Percentiles rank a stretch among this genome's conserved stretches.
These are phyloP conservation scores for Trebouxiophyceae sp. DNA, from an alignment of 163 green algal species.

Conservation along the genomic window DNA sequence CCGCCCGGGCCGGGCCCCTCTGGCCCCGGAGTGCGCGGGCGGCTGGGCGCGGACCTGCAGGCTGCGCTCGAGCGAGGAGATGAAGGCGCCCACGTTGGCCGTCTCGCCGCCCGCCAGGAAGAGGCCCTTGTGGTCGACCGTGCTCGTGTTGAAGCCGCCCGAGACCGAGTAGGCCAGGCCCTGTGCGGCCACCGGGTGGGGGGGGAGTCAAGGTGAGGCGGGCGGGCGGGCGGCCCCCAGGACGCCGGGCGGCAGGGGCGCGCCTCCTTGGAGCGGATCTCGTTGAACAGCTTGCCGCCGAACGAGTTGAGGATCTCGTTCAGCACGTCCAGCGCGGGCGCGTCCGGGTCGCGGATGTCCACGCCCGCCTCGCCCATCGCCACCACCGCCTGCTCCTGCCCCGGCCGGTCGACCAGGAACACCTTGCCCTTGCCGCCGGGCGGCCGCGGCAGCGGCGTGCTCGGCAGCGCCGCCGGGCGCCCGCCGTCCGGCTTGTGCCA, in stretches of 20 bases:
- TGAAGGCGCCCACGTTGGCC: conserved; percentile 38
- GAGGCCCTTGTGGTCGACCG: conserved; percentile 59
- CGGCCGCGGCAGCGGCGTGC: conserved; percentile 27
- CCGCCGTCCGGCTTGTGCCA: conserved; percentile 48
- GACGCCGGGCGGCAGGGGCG: not conserved
- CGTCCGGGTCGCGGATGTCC: conserved; percentile 58
- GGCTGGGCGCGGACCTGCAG: conserved; percentile 19
- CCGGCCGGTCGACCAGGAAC: conserved; percentile 60
- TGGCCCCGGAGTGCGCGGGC: no score
- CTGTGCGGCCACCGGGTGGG: no score
- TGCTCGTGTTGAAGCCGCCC: conserved; percentile 45
- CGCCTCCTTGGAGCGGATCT: conserved; percentile 58
- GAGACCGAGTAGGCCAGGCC: conserved; percentile 77
- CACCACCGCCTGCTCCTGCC: conserved; percentile 48
- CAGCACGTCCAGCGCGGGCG: conserved; percentile 65
- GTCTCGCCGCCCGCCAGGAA: conserved; percentile 69
- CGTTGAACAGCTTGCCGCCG: conserved; percentile 79
- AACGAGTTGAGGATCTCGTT: conserved; percentile 75
- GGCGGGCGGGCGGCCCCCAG: no score
- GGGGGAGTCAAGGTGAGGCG: no score
- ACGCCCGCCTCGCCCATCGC: conserved; percentile 60
- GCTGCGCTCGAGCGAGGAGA: conserved; percentile 36
- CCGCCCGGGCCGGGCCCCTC: no score
- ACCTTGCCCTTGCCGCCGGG: conserved; percentile 24
- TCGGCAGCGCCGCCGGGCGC: conserved; percentile 28